Evolutionary conservation across 1,284 basidiomycete genomes (phyloP), one percentile per base, ranked within the genome.

Genomic region (Moesziomyces sp.): DNA sequence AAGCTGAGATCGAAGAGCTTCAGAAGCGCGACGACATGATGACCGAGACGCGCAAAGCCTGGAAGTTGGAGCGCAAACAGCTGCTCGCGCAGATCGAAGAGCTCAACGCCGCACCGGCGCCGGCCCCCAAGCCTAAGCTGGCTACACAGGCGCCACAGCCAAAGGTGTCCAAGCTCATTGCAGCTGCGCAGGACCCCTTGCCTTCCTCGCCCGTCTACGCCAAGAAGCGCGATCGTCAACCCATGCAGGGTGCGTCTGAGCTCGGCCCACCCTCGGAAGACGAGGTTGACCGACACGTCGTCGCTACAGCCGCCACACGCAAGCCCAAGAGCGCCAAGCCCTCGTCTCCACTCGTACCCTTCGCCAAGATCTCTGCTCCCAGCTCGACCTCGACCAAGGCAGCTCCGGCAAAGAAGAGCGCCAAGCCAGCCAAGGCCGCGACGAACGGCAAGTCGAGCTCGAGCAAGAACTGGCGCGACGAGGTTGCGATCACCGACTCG

Each of bases 191-290:
- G 21, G 57, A 50, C 58, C 54, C 58, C 18, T 55, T 59, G 4
- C 61, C 65, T 2, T 74, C 71, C 1, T 69, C 71, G 35, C 71
- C 71, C 5, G 61, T 69, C 28, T 68, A 67, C n/a, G 54, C 56
- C 14, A 73, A 64, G 54, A 62, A 73, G 50, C 57, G 64, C 47
- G 46, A 46, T 19, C 52, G 65, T 8, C 43, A 49, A 26, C 72
- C 72, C 26, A 74, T 74, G 72, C 72, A 74, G 23, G 72, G 72
- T 18, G 72, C 72, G 18, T 65, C 61, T 19, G 72, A 74, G 53
- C 59, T 73, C 24, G 72, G 44, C 4, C 55, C 56, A 2, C 66
- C 55, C 9, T 74, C 72, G 9, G 72, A 74, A 35, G 64, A 59
- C 24, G 61, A 66, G 13, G 44, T 40, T 2, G 52, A 60, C 35